phyloP scores from a whole-genome alignment of 1,139 yeast genomes.

The Pichia sp. region DNA sequence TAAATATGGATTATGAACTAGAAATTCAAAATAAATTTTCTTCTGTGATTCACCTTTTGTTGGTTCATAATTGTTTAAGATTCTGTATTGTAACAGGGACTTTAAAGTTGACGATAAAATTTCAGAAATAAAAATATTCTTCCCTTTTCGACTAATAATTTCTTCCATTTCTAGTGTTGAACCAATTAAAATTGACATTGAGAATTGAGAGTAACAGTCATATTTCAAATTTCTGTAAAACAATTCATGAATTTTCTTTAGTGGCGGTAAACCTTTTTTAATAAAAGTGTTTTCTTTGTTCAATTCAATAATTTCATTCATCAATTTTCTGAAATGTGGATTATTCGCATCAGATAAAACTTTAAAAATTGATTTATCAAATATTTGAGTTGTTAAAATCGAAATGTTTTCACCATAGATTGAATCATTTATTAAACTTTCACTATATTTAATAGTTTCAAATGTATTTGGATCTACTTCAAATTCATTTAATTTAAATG shows the following conservation, averaged over 20 bases:
- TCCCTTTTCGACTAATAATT: slow-evolving; percentile 42
- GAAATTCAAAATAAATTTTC: slow-evolving; percentile 6
- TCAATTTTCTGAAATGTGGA: slow-evolving; percentile 13
- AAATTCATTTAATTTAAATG: slow-evolving; percentile 28
- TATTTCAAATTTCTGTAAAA: slow-evolving; percentile 8
- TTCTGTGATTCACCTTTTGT: slow-evolving; percentile 11
- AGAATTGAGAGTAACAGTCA: slow-evolving; percentile 13
- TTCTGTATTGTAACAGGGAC: slow-evolving; percentile 35
- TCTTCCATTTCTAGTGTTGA: slow-evolving; percentile 55
- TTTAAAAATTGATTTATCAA: slow-evolving; percentile 21
- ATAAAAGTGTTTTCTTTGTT: slow-evolving; percentile 13
- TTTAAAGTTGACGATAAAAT: slow-evolving; percentile 29
- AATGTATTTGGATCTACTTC: slow-evolving; percentile 20
- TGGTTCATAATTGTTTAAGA: slow-evolving; percentile 20
- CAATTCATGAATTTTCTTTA: not conserved
- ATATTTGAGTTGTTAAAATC: slow-evolving; percentile 18
- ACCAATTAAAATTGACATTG: slow-evolving; percentile 35
- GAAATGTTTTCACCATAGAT: slow-evolving; percentile 23
- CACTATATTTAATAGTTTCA: not conserved
- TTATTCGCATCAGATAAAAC: slow-evolving; percentile 19
- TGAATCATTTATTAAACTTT: not conserved
- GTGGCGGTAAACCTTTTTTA: slow-evolving; percentile 2
- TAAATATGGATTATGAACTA: slow-evolving; percentile 22
- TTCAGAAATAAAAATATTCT: slow-evolving; percentile 20
- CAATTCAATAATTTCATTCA: slow-evolving; percentile 15